phyloP scores from a whole-genome alignment of 164 flowering plant genomes.

The Aristolochia fimbriata region DNA sequence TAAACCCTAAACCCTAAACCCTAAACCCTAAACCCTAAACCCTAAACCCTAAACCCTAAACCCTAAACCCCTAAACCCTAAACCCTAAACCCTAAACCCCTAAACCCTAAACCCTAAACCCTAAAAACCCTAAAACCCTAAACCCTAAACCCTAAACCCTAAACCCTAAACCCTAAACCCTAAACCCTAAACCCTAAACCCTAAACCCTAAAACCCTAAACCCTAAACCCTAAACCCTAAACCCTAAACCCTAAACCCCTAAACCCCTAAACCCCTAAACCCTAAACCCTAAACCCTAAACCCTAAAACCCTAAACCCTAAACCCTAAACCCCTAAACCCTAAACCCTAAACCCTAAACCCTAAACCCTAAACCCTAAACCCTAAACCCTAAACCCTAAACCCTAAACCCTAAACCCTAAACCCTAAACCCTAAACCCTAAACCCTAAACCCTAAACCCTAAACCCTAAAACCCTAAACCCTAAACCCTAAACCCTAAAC shows the following conservation, averaged over 20 bases:
- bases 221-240: constrained; percentile 22
- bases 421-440: constrained; percentile 2
- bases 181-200: constrained; percentile 12
- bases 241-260: constrained; percentile 18
- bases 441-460: constrained; percentile 7
- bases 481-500: no score
- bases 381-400: constrained; percentile 4
- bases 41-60: constrained; percentile 8
- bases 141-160: constrained; percentile 12
- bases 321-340: constrained; percentile 19
- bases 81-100: constrained; percentile 18
- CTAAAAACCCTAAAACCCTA: no score
- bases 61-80: constrained; percentile 14
- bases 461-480: background rate
- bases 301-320: constrained; percentile 20
- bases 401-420: constrained; percentile 5
- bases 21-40: constrained; percentile 5
- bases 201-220: constrained; percentile 10
- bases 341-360: constrained; percentile 7
- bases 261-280: constrained; percentile 14
- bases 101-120: no score
- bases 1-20: constrained; percentile 10
- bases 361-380: constrained; percentile 9
- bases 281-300: constrained; percentile 20
- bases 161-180: constrained; percentile 18